These are phyloP conservation scores for Neckera pumila DNA, from an alignment of 225 moss, liverwort and hornwort genomes.

Conservation along the genomic window DNA sequence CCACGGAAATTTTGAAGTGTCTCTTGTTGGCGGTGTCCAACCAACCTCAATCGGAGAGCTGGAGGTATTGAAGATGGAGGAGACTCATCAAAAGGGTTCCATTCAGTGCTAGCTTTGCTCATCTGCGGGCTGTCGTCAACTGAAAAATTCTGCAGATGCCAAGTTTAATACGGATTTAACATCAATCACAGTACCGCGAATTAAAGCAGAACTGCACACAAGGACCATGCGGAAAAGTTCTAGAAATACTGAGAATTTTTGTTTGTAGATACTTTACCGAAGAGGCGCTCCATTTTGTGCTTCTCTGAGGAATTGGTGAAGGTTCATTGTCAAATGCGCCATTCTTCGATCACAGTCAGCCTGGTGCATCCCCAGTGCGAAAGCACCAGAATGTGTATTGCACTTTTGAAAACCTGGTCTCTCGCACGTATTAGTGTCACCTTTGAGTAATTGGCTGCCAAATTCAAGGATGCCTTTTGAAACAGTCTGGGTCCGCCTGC, in stretches of 20 bases:
- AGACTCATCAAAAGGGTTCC: slow-evolving; percentile 17
- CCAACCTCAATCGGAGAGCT: slow-evolving; percentile 4
- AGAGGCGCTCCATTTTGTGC: neutral
- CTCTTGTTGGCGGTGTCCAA: neutral
- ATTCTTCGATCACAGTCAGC: neutral
- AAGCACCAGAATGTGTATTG: neutral
- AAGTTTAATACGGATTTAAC: too few relatives aligned
- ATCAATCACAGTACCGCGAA: neutral
- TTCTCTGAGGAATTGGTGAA: slow-evolving; percentile 6
- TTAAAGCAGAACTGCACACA: neutral
- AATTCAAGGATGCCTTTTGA: slow-evolving; percentile 33
- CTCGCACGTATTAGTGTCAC: neutral
- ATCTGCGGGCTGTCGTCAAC: slow-evolving; percentile 1
- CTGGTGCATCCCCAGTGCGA: neutral
- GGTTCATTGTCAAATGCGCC: neutral
- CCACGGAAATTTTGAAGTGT: neutral
- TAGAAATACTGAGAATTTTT: neutral
- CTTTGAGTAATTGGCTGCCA: slow-evolving; percentile 5
- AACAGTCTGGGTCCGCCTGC: slow-evolving; percentile 16
- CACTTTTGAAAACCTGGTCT: neutral
- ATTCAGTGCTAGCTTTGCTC: slow-evolving; percentile 14
- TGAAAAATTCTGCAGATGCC: neutral
- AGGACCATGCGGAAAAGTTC: neutral
- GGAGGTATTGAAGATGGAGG: neutral
- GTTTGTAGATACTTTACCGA: neutral